Conservation (phyloP, 2,329 filamentous ascomycete genomes). For the Colletotrichum limetticola region DNA sequence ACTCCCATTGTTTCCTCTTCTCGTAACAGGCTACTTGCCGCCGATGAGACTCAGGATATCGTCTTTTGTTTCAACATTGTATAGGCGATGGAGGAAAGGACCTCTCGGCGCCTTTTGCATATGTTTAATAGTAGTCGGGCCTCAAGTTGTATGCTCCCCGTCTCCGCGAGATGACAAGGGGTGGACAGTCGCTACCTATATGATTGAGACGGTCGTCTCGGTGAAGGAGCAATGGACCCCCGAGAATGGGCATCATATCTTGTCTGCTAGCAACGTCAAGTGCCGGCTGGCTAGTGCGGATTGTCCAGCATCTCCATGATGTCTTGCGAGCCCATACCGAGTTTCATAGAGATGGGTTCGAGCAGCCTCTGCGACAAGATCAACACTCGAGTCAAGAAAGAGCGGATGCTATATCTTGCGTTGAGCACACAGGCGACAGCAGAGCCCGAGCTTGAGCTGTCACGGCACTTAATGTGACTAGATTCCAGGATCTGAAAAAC, state of each 20-base stretch:
- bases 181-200: neutral
- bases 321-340: neutral
- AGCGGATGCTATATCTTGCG: no score
- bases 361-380: neutral
- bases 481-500: slow-evolving; percentile 20
- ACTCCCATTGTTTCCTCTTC: neutral
- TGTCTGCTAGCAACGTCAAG: neutral
- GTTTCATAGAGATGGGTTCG: no score
- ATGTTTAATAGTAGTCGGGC: neutral
- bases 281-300: neutral
- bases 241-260: neutral
- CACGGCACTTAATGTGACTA: no score
- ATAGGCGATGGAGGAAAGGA: neutral
- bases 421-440: neutral
- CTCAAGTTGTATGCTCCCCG: neutral
- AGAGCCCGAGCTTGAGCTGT: neutral
- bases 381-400: neutral
- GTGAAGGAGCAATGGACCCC: neutral
- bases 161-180: neutral
- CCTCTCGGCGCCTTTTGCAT: neutral
- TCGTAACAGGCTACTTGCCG: no score
- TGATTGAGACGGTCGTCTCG: neutral
- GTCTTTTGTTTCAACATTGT: neutral
- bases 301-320: neutral
- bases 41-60: neutral